phyloP scores from a whole-genome alignment of 1,284 basidiomycete species.

The Papiliotrema terrestris region DNA sequence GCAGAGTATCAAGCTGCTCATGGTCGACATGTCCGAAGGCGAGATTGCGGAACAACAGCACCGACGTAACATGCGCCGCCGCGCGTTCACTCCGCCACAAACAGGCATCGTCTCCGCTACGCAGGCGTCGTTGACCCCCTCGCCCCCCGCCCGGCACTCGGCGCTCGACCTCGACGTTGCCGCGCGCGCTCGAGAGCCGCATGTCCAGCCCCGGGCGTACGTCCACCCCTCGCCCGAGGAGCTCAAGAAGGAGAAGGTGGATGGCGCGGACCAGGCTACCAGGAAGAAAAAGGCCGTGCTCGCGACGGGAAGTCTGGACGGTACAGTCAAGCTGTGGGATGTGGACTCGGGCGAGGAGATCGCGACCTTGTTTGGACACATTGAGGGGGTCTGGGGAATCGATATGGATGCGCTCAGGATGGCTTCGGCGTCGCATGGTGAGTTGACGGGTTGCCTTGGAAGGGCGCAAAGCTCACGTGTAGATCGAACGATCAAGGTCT shows the following conservation, averaged over 20 bases:
- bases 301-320: constrained; percentile 88
- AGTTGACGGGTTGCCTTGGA: constrained; percentile 20
- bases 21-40: constrained; percentile 54
- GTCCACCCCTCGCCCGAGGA: constrained; percentile 28
- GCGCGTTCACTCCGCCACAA: not conserved
- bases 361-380: constrained; percentile 78
- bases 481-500: constrained; percentile 58
- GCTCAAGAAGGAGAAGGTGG: not conserved
- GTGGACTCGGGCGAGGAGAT: constrained; percentile 77
- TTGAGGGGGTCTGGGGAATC: constrained; percentile 95
- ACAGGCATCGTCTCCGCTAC: constrained; percentile 12
- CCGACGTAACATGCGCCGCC: constrained; percentile 3
- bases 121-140: constrained; percentile 2
- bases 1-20: constrained; percentile 79
- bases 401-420: constrained; percentile 88
- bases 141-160: constrained; percentile 12
- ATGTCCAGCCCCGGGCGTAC: constrained; percentile 32
- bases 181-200: constrained; percentile 9
- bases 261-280: constrained; percentile 1
- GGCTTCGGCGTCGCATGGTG: constrained; percentile 83
- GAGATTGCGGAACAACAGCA: constrained; percentile 21
- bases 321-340: constrained; percentile 96
- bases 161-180: constrained; percentile 26
- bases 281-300: constrained; percentile 54
- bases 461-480: constrained; percentile 5